A percentile compares a stretch with the other conserved stretches of the same genome.
These are phyloP conservation scores for Quercus agrifolia DNA, from an alignment of 306 rosid genomes.

Conservation along the genomic window DNA sequence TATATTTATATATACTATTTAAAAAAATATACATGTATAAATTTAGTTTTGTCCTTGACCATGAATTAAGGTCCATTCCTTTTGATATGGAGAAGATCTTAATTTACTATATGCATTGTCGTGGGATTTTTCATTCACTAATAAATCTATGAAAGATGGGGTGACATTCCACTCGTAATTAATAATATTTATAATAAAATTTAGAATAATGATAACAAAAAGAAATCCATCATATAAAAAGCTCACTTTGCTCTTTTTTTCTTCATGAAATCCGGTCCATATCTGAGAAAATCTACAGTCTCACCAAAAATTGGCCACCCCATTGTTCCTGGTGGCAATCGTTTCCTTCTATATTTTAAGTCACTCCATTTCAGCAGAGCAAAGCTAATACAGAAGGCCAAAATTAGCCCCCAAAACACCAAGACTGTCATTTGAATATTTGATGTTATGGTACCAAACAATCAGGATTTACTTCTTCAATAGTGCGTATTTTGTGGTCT, in stretches of 20 bases:
- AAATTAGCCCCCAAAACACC: slow-evolving; percentile 21
- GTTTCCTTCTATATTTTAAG: slow-evolving; percentile 44
- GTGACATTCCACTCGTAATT: not conserved
- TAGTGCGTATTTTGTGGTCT: slow-evolving; percentile 20
- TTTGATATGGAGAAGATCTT: too few relatives aligned
- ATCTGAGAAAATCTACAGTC: slow-evolving; percentile 54
- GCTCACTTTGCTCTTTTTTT: slow-evolving; percentile 55
- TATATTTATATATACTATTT: too few relatives aligned
- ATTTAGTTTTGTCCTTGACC: too few relatives aligned
- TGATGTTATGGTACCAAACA: slow-evolving; percentile 24
- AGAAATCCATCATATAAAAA: not conserved
- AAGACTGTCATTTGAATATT: slow-evolving; percentile 22
- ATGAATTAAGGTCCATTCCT: too few relatives aligned
- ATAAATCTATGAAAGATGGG: not conserved
- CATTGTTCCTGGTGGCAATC: slow-evolving; percentile 79
- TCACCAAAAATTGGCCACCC: slow-evolving; percentile 86
- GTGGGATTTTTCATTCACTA: too few relatives aligned
- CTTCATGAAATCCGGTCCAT: slow-evolving; percentile 75
- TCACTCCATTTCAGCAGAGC: slow-evolving; percentile 61
- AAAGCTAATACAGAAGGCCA: slow-evolving; percentile 40
- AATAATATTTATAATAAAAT: not conserved
- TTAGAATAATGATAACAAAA: not conserved
- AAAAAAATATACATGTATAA: too few relatives aligned
- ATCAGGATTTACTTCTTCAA: not conserved
- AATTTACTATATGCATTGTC: too few relatives aligned